Percentiles rank a stretch among this genome's conserved stretches.
phyloP scores from a whole-genome alignment of 2,329 filamentous ascomycete genomes.

The Hymenoscyphus albidus region DNA sequence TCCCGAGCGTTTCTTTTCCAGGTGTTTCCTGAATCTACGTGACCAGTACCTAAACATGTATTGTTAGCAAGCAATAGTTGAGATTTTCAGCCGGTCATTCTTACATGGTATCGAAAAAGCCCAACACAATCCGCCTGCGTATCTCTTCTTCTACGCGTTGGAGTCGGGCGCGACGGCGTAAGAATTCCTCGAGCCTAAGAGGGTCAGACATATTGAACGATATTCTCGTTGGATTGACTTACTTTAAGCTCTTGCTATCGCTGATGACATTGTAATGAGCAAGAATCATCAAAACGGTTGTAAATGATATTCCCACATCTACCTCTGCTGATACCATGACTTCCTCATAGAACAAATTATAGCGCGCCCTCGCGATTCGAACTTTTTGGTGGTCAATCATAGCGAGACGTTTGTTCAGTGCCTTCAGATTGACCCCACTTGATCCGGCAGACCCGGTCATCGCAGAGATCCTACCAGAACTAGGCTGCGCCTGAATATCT shows the following conservation, averaged over 20 bases:
- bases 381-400: slow-evolving; percentile 73
- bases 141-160: slow-evolving; percentile 95
- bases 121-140: slow-evolving; percentile 80
- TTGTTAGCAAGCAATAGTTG: slow-evolving; percentile 21
- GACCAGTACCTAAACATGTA: slow-evolving; percentile 63
- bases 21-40: slow-evolving; percentile 71
- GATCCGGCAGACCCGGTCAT: slow-evolving; percentile 49
- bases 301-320: slow-evolving; percentile 86
- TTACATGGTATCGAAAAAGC: slow-evolving; percentile 90
- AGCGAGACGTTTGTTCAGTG: slow-evolving; percentile 68
- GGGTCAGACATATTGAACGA: slow-evolving; percentile 29
- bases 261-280: slow-evolving; percentile 99
- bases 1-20: slow-evolving; percentile 67
- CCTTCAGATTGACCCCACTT: slow-evolving; percentile 65
- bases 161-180: slow-evolving; percentile 81
- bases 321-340: slow-evolving; percentile 90
- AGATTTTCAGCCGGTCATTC: slow-evolving; percentile 31
- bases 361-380: slow-evolving; percentile 68
- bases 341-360: slow-evolving; percentile 97
- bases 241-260: slow-evolving; percentile 91
- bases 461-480: slow-evolving; percentile 45
- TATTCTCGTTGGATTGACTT: slow-evolving; percentile 29
- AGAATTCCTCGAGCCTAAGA: slow-evolving; percentile 80
- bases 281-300: slow-evolving; percentile 86
- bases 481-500: slow-evolving; percentile 54